phyloP scores from a whole-genome alignment of 768 basidiomycete genomes.

The Naematelia aurantialba region DNA sequence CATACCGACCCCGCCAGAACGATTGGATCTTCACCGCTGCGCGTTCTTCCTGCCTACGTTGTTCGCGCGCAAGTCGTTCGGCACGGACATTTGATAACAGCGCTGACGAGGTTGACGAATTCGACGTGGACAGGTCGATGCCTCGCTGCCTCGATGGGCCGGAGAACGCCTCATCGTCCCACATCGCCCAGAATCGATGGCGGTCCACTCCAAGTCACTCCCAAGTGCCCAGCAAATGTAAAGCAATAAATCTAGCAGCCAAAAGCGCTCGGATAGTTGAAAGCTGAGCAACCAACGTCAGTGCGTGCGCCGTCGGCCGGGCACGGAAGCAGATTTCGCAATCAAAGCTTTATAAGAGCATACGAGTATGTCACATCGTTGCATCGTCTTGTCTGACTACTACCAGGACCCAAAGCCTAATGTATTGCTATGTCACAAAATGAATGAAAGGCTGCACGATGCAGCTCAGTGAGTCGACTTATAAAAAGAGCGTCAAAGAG shows the following conservation, averaged over 20 bases:
- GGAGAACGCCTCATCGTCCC: neutral
- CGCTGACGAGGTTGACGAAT: conserved; percentile 36
- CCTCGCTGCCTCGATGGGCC: neutral
- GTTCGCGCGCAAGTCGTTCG: conserved; percentile 39
- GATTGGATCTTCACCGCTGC: conserved; percentile 35
- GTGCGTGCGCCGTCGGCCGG: too few species aligned
- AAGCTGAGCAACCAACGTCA: too few species aligned
- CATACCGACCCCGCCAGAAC: conserved; percentile 35
- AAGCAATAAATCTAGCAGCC: too few species aligned
- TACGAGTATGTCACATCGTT: neutral
- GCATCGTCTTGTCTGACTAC: too few species aligned
- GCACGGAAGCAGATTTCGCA: too few species aligned
- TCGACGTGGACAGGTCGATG: conserved; percentile 45
- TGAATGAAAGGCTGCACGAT: neutral
- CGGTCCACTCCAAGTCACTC: too few species aligned
- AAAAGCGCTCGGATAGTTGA: too few species aligned
- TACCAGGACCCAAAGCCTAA: too few species aligned
- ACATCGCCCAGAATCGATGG: neutral
- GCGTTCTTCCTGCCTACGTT: conserved; percentile 20
- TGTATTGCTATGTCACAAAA: neutral
- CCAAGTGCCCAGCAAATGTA: too few species aligned
- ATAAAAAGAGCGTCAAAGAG: neutral
- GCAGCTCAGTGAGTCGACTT: neutral
- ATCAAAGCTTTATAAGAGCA: too few species aligned
- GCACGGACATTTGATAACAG: conserved; percentile 35